Evolutionary conservation across 1,284 basidiomycete genomes (phyloP).

Genomic region (Microbotryum lychnidis-dioicae): DNA sequence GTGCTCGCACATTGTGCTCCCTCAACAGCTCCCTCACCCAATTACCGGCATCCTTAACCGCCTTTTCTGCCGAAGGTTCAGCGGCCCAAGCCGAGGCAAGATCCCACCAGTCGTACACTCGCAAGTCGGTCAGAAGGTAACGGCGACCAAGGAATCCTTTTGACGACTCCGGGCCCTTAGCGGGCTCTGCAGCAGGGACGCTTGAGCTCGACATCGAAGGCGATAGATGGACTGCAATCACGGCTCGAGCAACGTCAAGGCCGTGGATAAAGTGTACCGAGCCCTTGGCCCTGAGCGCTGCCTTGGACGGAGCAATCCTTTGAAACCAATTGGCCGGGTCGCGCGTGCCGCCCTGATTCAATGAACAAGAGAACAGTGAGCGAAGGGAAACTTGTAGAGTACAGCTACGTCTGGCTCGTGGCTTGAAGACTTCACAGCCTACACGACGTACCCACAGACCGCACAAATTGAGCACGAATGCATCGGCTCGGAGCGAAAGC

Average conservation of each 20-base stretch:
- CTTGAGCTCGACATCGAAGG: neutral
- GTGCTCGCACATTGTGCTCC: conserved; percentile 47
- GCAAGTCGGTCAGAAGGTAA: conserved; percentile 49
- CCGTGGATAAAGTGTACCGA: conserved; percentile 47
- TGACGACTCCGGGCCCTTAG: too few relatives aligned
- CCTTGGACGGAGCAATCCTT: conserved; percentile 51
- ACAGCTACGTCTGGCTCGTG: neutral
- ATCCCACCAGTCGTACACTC: conserved; percentile 61
- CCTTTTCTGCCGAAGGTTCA: neutral
- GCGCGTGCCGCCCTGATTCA: conserved; percentile 46
- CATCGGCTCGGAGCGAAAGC: conserved; percentile 43
- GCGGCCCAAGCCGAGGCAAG: conserved; percentile 47
- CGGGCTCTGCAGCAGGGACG: neutral
- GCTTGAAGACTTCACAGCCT: neutral
- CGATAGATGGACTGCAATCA: conserved; percentile 41
- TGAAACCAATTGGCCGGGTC: conserved; percentile 49
- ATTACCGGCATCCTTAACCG: conserved; percentile 30
- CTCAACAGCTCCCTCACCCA: conserved; percentile 57
- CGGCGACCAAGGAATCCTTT: conserved; percentile 1
- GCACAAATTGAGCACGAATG: conserved; percentile 53
- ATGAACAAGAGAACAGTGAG: neutral
- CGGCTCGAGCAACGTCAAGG: conserved; percentile 47
- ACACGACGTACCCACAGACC: conserved; percentile 48
- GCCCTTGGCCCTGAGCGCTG: conserved; percentile 49
- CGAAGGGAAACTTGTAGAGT: too few relatives aligned